phyloP scores from a whole-genome alignment of 495 filamentous ascomycete genomes.

The Xylaria longipes region DNA sequence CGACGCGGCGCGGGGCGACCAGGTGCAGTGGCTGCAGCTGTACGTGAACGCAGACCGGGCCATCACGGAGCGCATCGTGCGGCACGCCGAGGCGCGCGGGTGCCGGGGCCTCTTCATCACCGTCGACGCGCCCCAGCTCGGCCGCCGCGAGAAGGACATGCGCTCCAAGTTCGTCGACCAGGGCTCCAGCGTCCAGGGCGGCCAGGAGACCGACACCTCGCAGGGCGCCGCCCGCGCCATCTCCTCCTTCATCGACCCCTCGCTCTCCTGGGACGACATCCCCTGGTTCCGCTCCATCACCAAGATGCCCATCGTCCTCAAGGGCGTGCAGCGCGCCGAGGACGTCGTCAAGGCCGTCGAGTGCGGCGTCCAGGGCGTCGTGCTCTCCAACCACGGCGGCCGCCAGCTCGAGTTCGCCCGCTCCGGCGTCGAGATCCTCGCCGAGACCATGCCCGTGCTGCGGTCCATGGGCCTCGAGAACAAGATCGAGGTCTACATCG shows the following conservation, averaged over 20 bases:
- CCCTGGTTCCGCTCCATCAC: conserved; percentile 94
- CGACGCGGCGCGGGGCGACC: conserved; percentile 78
- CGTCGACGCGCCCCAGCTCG: conserved; percentile 95
- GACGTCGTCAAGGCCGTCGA: conserved; percentile 89
- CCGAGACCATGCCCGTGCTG: conserved; percentile 95
- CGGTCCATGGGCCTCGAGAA: conserved; percentile 81
- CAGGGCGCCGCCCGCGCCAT: conserved; percentile 93
- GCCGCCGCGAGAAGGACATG: conserved; percentile 95
- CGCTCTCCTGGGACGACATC: conserved; percentile 89
- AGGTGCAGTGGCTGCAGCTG: conserved; percentile 95
- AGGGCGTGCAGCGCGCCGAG: conserved; percentile 95
- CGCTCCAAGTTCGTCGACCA: conserved; percentile 87
- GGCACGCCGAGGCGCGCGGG: conserved; percentile 89
- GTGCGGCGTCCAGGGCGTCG: conserved; percentile 84
- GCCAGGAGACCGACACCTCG: conserved; percentile 76
- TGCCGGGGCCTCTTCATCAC: conserved; percentile 99
- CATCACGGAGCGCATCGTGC: conserved; percentile 87
- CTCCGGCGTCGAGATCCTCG: conserved; percentile 90
- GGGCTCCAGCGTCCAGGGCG: conserved; percentile 81
- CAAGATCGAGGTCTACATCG: conserved; percentile 87
- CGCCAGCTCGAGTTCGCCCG: conserved; percentile 94
- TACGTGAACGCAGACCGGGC: conserved; percentile 98
- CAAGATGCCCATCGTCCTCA: conserved; percentile 94
- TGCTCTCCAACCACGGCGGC: conserved; percentile 96
- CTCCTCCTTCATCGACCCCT: conserved; percentile 93